Percentiles rank a stretch among this genome's conserved stretches.
These are phyloP conservation scores for Phalaenopsis equestris DNA, from an alignment of 106 monocot genomes.

Conservation along the genomic window DNA sequence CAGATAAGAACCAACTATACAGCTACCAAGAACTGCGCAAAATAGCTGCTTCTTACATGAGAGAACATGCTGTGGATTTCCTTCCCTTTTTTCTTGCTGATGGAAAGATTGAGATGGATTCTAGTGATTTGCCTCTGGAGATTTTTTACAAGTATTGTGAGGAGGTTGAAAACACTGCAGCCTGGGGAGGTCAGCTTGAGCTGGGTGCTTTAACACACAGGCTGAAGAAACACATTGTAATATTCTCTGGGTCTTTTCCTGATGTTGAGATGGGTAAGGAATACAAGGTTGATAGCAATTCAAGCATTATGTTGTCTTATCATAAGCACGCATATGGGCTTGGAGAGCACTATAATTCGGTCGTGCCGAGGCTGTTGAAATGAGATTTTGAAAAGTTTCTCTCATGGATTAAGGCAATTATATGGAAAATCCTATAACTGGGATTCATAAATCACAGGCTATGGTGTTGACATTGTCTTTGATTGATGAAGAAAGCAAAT, in stretches of 20 bases:
- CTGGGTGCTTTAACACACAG: constrained; percentile 60
- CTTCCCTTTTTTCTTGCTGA: constrained; percentile 67
- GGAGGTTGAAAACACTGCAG: constrained; percentile 55
- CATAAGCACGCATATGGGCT: constrained; percentile 79
- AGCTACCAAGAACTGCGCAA: constrained; percentile 39
- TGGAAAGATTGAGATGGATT: constrained; percentile 27
- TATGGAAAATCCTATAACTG: neutral
- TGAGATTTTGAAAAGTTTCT: neutral
- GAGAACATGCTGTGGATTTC: constrained; percentile 51
- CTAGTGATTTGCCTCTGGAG: constrained; percentile 15
- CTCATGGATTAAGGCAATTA: too few species aligned
- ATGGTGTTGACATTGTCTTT: neutral
- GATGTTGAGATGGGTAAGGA: constrained; percentile 87
- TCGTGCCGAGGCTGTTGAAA: constrained; percentile 24
- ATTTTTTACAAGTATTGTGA: constrained; percentile 51
- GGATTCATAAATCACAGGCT: neutral
- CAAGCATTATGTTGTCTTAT: constrained; percentile 61
- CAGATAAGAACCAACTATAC: constrained; percentile 6
- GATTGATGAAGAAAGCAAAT: neutral
- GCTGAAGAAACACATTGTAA: constrained; percentile 50
- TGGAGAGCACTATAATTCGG: constrained; percentile 81
- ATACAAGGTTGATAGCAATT: constrained; percentile 36
- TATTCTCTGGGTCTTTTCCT: constrained; percentile 70
- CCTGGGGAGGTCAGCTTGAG: constrained; percentile 81
- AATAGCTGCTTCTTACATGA: constrained; percentile 67